Evolutionary conservation across 768 basidiomycete species (phyloP).

Genomic region (Cystoderma amianthinum): DNA sequence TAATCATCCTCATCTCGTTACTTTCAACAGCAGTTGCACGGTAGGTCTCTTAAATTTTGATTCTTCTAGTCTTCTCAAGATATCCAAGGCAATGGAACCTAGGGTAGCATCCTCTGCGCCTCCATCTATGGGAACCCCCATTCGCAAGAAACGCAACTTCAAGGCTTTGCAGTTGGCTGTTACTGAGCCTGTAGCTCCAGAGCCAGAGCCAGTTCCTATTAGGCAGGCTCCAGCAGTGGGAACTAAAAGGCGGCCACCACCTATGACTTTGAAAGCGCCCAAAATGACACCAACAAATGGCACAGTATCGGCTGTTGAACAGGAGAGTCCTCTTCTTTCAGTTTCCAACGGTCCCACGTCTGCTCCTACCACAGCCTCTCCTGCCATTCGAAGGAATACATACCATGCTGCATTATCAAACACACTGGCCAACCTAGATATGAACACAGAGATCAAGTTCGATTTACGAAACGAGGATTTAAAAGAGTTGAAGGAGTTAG

Average conservation of each 20-base stretch:
- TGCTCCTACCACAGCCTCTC: constrained; percentile 48
- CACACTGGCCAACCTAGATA: constrained; percentile 80
- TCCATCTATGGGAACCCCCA: constrained; percentile 41
- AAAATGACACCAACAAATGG: constrained; percentile 44
- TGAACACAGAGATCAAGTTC: constrained; percentile 79
- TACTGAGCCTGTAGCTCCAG: constrained; percentile 19
- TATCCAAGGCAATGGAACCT: not conserved
- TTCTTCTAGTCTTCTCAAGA: no score
- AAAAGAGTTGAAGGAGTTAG: constrained; percentile 84
- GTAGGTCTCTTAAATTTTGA: no score
- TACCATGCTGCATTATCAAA: constrained; percentile 78
- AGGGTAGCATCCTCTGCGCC: not conserved
- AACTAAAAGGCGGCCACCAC: constrained; percentile 68
- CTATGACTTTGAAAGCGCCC: constrained; percentile 75
- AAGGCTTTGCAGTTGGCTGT: constrained; percentile 76
- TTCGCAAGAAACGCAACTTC: constrained; percentile 91
- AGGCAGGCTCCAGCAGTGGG: constrained; percentile 13
- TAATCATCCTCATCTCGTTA: not conserved
- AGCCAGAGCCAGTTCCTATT: not conserved
- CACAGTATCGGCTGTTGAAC: constrained; percentile 29
- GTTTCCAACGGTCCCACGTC: constrained; percentile 40
- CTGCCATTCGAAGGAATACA: constrained; percentile 54
- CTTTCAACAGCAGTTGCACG: not conserved
- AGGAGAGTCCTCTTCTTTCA: constrained; percentile 41
- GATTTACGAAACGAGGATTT: constrained; percentile 88